Evolutionary conservation across 176 grass and related monocot species (phyloP), one percentile per base, ranked within the genome.

Genomic region (Triticum dicoccoides): DNA sequence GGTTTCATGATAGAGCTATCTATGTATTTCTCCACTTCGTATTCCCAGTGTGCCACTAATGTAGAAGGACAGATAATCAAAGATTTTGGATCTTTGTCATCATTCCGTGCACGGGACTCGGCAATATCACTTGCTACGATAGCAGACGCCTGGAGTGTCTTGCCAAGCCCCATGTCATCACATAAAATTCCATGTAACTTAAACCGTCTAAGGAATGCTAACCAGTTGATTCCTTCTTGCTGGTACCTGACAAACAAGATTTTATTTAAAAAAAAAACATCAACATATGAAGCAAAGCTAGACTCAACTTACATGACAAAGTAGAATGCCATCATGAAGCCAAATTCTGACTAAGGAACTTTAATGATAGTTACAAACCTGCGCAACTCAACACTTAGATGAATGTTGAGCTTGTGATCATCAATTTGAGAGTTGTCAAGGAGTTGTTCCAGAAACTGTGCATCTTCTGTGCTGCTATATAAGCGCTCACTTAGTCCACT

Each of bases 101-200:
- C 78, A 77, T 85, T 79, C 9, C 67, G 73, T 69, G 69, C 79
- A 87, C 92, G 97, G 30, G 78, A 89, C 84, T 99, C 94, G 5
- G 85, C 94, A 91, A 99, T 99, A 73, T 96, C 94, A 74, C 90
- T 94, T 78, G 87, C 97, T 82, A 99, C 85, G 34, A 99, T 99
- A 84, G 94, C 94, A 73, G 94, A 99, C 21, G 97, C 97, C 83
- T 99, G 97, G 65, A 99, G 97, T 41, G 97, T 99, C 90, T 99
- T 99, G 73, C 97, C 97, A 33, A 99, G 90, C 35, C 97, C 97
- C 97, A 99, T 99, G 80, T 99, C 97, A 89, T 99, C 97, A 88
- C 97, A 99, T 83, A 99, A 90, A 89, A 99, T 99, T 88, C 97
- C 97, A 80, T 99, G 97, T 61, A 99, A 82, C 81, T 99, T 99